phyloP scores from a whole-genome alignment of 2,329 filamentous ascomycete species.

The Fusarium incarnatum region DNA sequence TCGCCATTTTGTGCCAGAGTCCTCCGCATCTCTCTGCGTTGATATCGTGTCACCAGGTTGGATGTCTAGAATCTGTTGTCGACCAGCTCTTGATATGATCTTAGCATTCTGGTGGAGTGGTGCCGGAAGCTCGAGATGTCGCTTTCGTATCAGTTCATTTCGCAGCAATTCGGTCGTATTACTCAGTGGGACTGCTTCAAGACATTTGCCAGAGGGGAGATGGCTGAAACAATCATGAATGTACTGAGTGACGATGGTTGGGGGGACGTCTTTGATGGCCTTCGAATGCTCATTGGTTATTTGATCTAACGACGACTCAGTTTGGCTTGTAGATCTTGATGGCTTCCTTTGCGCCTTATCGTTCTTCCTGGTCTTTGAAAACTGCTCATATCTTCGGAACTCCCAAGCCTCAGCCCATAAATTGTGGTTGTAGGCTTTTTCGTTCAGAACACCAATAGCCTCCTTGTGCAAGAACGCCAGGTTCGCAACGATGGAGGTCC shows the following conservation, averaged over 20 bases:
- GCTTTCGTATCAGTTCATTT: constrained; percentile 44
- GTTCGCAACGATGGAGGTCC: constrained; percentile 69
- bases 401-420: constrained; percentile 66
- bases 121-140: constrained; percentile 46
- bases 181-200: constrained; percentile 55
- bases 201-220: constrained; percentile 67
- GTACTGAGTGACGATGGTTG: constrained; percentile 78
- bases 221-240: constrained; percentile 72
- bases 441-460: constrained; percentile 60
- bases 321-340: neutral
- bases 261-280: constrained; percentile 19
- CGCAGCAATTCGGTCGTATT: constrained; percentile 46
- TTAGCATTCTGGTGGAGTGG: constrained; percentile 41
- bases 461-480: constrained; percentile 75
- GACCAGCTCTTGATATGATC: constrained; percentile 29
- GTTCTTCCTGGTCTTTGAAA: neutral
- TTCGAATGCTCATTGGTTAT: constrained; percentile 3
- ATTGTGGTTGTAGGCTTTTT: constrained; percentile 51
- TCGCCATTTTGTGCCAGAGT: constrained; percentile 67
- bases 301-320: neutral
- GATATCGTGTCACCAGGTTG: constrained; percentile 62
- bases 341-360: neutral
- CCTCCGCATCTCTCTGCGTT: constrained; percentile 57
- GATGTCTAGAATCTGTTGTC: constrained; percentile 51
- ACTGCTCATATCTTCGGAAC: constrained; percentile 51